A percentile compares a stretch with the other conserved stretches of the same genome.
Evolutionary conservation across 345 rosid species (phyloP).

Genomic region (Salix caprea): DNA sequence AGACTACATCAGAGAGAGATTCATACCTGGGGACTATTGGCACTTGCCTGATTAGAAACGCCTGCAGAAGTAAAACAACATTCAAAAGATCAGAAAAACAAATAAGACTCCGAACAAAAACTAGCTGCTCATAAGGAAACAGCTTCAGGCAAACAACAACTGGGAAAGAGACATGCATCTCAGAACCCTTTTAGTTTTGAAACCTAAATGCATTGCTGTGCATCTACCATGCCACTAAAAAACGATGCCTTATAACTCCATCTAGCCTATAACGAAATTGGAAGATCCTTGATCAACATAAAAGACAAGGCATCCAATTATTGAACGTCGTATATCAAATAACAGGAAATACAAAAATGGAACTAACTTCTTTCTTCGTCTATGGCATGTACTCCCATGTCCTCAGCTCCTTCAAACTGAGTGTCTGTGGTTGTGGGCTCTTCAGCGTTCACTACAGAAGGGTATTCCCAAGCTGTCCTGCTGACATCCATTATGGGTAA

Average conservation of each 20-base stretch:
- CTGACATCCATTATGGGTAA: conserved; percentile 39
- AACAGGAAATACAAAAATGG: neutral
- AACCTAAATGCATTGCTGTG: neutral
- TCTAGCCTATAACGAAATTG: neutral
- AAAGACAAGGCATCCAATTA: neutral
- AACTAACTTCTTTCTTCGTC: conserved; percentile 42
- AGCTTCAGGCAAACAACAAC: neutral
- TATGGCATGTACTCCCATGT: conserved; percentile 18
- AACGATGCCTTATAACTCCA: neutral
- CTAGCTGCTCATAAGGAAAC: neutral
- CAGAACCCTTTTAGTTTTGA: neutral
- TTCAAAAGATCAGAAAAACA: conserved; percentile 1
- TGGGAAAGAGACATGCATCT: neutral
- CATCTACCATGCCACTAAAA: neutral
- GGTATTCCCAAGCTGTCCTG: conserved; percentile 48
- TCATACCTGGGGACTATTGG: conserved; percentile 43
- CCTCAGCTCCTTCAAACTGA: conserved; percentile 30
- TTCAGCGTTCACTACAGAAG: conserved; percentile 31
- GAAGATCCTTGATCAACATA: neutral
- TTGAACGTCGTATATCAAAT: neutral
- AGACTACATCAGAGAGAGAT: conserved; percentile 11
- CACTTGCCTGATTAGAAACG: conserved; percentile 33
- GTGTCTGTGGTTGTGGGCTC: conserved; percentile 30
- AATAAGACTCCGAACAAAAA: neutral
- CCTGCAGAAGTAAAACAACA: conserved; percentile 35